These are phyloP conservation scores for Sphagnum tenellum DNA, from an alignment of 225 moss, liverwort and hornwort species.

Conservation along the genomic window DNA sequence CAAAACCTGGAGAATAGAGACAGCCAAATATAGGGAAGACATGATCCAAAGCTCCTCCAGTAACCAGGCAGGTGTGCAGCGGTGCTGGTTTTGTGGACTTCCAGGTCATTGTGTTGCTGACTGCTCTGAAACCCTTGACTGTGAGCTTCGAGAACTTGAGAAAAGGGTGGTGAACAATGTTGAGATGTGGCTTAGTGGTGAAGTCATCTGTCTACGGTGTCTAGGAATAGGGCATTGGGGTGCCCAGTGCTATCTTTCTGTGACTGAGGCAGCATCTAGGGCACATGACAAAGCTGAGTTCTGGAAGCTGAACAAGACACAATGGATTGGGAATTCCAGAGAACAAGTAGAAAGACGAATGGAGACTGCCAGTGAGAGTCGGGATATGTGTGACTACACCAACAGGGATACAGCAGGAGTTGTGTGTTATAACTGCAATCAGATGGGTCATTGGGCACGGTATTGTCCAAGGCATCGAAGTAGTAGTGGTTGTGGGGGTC, in stretches of 20 bases:
- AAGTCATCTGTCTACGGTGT: slow-evolving; percentile 5
- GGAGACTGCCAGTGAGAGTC: background rate
- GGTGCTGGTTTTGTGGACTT: slow-evolving; percentile 11
- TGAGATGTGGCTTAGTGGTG: slow-evolving; percentile 1
- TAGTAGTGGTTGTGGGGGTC: slow-evolving; percentile 5
- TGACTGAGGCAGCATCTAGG: slow-evolving; percentile 5
- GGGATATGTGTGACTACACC: background rate
- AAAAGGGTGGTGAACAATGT: background rate
- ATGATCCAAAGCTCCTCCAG: background rate
- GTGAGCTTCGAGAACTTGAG: slow-evolving; percentile 7
- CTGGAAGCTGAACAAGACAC: background rate
- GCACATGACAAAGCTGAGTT: slow-evolving; percentile 5
- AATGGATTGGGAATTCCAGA: slow-evolving; percentile 1
- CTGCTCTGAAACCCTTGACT: slow-evolving; percentile 9
- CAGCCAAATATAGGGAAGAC: background rate
- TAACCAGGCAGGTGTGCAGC: background rate
- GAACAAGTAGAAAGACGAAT: background rate
- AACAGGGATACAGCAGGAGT: slow-evolving; percentile 2
- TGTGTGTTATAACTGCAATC: slow-evolving; percentile 8
- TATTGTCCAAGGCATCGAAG: slow-evolving; percentile 6
- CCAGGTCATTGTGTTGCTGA: slow-evolving; percentile 5
- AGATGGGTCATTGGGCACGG: slow-evolving; percentile 7
- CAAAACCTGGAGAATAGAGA: slow-evolving; percentile 6
- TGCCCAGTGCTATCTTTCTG: slow-evolving; percentile 6
- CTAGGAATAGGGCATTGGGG: slow-evolving; percentile 8